Conservation (phyloP, 306 rosid species). For the Castanea mollissima region DNA sequence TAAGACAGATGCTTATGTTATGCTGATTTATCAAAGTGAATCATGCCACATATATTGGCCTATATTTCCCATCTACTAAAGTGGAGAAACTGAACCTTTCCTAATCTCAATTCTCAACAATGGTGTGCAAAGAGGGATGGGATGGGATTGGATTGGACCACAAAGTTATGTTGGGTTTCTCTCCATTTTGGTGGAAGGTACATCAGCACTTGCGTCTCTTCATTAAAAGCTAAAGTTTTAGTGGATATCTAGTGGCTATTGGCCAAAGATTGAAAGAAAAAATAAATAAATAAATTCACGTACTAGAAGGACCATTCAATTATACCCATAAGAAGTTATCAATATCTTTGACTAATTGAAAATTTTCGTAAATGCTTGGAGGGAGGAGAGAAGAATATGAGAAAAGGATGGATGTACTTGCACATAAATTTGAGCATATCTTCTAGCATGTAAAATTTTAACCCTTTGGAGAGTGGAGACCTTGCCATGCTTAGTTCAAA, state of each 20-base stretch:
- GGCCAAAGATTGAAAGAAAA: not conserved
- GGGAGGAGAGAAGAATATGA: too few relatives aligned
- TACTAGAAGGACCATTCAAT: not conserved
- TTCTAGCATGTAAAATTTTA: too few relatives aligned
- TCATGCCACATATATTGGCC: too few relatives aligned
- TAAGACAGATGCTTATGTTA: not conserved
- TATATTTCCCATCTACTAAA: too few relatives aligned
- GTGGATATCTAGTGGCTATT: not conserved
- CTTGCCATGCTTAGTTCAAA: too few relatives aligned
- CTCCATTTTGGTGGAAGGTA: not conserved
- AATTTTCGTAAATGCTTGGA: too few relatives aligned
- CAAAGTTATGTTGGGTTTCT: not conserved
- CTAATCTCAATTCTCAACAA: too few relatives aligned
- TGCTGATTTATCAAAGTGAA: too few relatives aligned
- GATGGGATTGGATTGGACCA: not conserved
- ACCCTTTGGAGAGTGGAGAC: too few relatives aligned
- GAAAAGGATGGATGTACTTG: too few relatives aligned
- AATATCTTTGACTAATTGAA: not conserved
- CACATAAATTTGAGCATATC: too few relatives aligned
- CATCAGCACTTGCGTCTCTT: conserved; percentile 3
- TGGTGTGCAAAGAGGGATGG: not conserved
- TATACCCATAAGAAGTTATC: not conserved
- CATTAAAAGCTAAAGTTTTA: not conserved
- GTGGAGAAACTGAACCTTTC: too few relatives aligned
- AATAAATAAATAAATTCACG: not conserved